Evolutionary conservation across 1,139 yeast genomes (phyloP).

Genomic region (Ogataea hybrid): DNA sequence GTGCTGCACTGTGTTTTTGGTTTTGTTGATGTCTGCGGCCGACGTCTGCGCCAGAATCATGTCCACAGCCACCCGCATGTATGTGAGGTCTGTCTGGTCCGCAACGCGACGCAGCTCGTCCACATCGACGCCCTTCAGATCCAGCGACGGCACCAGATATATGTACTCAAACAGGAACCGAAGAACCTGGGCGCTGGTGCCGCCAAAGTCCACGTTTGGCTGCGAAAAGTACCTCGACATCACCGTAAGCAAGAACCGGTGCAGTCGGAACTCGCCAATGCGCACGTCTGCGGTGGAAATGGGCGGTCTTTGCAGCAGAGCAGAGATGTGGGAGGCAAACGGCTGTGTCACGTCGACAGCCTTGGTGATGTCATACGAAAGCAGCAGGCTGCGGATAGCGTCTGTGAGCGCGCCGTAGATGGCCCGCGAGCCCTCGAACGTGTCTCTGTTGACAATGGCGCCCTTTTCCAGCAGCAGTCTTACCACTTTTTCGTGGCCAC

Average conservation of each 20-base stretch:
- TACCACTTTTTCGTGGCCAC: constrained; percentile 71
- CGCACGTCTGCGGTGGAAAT: constrained; percentile 40
- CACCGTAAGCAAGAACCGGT: constrained; percentile 43
- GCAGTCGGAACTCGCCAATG: constrained; percentile 34
- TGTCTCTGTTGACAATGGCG: constrained; percentile 75
- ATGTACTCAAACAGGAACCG: constrained; percentile 47
- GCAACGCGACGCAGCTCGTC: constrained; percentile 37
- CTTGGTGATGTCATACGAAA: constrained; percentile 65
- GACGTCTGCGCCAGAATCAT: constrained; percentile 11
- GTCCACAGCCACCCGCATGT: constrained; percentile 29
- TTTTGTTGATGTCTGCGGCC: constrained; percentile 37
- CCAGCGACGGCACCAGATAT: constrained; percentile 45
- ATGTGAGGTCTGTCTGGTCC: constrained; percentile 35
- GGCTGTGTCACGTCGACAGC: constrained; percentile 71
- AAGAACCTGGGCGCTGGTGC: constrained; percentile 31
- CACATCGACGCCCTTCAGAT: constrained; percentile 34
- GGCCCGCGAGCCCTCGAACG: constrained; percentile 78
- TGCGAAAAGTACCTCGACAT: constrained; percentile 26
- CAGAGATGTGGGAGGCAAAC: constrained; percentile 66
- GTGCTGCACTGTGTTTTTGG: constrained; percentile 45
- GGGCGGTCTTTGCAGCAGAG: constrained; percentile 39
- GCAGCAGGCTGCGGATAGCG: constrained; percentile 53
- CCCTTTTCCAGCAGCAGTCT: constrained; percentile 59
- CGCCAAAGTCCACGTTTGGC: not conserved
- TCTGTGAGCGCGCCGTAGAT: constrained; percentile 76